These are phyloP conservation scores for Fagopyrum homotropicum DNA, from an alignment of 148 eudicot species.

Conservation along the genomic window DNA sequence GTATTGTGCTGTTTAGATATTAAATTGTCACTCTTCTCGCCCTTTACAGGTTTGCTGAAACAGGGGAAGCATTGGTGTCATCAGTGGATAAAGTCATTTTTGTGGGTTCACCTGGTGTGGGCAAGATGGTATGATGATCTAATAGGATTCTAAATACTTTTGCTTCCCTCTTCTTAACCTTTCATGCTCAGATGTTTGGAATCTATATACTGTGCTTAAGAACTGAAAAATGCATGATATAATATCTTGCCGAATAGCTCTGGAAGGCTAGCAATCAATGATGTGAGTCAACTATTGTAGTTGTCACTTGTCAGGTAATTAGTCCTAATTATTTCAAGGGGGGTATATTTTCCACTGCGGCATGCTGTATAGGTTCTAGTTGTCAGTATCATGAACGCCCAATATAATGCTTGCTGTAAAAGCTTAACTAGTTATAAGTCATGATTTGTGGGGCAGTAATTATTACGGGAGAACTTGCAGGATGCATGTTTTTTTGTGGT, in stretches of 20 bases:
- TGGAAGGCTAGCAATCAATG: not conserved
- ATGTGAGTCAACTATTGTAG: not conserved
- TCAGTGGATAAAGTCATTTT: conserved; percentile 97
- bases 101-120: conserved; percentile 99
- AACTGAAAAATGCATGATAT: not conserved
- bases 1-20: conserved; percentile 12
- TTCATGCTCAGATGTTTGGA: not conserved
- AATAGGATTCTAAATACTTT: not conserved
- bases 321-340: not conserved
- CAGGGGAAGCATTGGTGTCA: conserved; percentile 96
- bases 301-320: not conserved
- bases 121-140: conserved; percentile 58
- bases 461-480: not conserved
- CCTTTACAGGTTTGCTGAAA: conserved; percentile 81
- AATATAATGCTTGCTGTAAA: not conserved
- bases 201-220: not conserved
- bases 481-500: not conserved
- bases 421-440: not conserved
- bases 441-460: not conserved
- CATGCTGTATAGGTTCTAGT: not conserved
- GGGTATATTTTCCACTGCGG: not conserved
- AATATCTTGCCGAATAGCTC: not conserved
- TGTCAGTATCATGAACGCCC: not conserved
- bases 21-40: conserved; percentile 10
- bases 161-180: not conserved